A percentile compares a stretch with the other conserved stretches of the same genome.
Conservation (phyloP, 352 stramenopile genomes). For the Pythium myriotylum region DNA sequence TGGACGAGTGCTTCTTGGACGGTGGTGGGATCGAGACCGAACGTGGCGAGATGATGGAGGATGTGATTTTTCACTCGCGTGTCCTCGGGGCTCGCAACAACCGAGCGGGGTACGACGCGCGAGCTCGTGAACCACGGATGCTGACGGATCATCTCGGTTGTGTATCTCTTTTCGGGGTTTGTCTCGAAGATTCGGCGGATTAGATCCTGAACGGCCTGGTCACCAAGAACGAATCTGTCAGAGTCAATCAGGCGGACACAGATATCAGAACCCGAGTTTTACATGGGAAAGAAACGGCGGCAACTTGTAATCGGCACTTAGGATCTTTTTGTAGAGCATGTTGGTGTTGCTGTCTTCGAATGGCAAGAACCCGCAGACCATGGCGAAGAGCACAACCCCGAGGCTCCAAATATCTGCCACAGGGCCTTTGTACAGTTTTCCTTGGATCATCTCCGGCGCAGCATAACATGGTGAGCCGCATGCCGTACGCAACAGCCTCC, state of each 20-base stretch:
- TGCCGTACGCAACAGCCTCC: slow-evolving; percentile 80
- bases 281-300: slow-evolving; percentile 77
- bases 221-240: neutral
- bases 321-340: slow-evolving; percentile 93
- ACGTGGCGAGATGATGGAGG: slow-evolving; percentile 47
- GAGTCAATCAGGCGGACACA: too few species aligned
- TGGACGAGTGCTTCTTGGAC: slow-evolving; percentile 48
- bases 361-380: slow-evolving; percentile 90
- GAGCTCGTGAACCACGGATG: slow-evolving; percentile 77
- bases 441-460: slow-evolving; percentile 92
- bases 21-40: slow-evolving; percentile 46
- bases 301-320: slow-evolving; percentile 83
- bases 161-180: slow-evolving; percentile 77
- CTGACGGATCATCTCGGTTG: slow-evolving; percentile 72
- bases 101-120: slow-evolving; percentile 17
- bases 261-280: neutral
- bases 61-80: slow-evolving; percentile 41
- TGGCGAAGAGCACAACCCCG: slow-evolving; percentile 92
- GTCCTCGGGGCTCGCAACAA: slow-evolving; percentile 34
- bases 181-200: slow-evolving; percentile 86
- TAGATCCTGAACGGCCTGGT: slow-evolving; percentile 74
- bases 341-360: slow-evolving; percentile 94
- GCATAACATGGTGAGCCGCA: slow-evolving; percentile 94
- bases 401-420: slow-evolving; percentile 92
- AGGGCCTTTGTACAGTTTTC: slow-evolving; percentile 80